These are phyloP conservation scores for Fraxinus floribunda DNA, from an alignment of 305 asterid genomes.

Conservation along the genomic window DNA sequence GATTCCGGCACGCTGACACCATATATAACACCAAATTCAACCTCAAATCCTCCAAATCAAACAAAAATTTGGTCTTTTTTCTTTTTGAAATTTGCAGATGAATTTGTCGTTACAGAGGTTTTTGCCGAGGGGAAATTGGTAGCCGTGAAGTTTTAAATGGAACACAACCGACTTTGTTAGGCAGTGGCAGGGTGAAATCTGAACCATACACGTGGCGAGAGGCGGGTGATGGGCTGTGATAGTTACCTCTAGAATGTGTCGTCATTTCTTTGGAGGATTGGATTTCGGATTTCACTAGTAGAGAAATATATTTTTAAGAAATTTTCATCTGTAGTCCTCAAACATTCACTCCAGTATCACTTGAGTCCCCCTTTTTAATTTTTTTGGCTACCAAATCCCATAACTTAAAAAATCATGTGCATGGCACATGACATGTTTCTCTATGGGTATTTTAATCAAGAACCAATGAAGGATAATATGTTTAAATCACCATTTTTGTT, in stretches of 20 bases:
- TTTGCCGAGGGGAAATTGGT: background rate
- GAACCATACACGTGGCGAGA: slow-evolving; percentile 53
- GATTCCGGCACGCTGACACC: slow-evolving; percentile 75
- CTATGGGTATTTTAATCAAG: background rate
- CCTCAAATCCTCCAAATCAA: too few species aligned
- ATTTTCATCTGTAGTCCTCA: background rate
- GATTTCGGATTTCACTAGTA: background rate
- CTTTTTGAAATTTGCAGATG: background rate
- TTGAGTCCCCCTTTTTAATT: background rate
- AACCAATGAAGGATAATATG: background rate
- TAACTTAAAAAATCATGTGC: background rate
- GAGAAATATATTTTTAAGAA: background rate
- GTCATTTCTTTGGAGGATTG: background rate
- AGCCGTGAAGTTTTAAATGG: slow-evolving; percentile 7
- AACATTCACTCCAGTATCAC: background rate
- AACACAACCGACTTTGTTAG: slow-evolving; percentile 39
- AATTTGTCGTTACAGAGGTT: background rate
- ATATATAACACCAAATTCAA: slow-evolving; percentile 29
- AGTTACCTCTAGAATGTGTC: slow-evolving; percentile 28
- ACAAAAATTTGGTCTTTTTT: background rate
- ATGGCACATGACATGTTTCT: background rate
- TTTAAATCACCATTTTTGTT: background rate
- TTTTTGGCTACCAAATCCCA: background rate
- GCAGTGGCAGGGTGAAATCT: slow-evolving; percentile 33
- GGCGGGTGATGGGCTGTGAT: background rate